Conservation (phyloP, 2,329 filamentous ascomycete species). For the Talaromyces sp. region DNA sequence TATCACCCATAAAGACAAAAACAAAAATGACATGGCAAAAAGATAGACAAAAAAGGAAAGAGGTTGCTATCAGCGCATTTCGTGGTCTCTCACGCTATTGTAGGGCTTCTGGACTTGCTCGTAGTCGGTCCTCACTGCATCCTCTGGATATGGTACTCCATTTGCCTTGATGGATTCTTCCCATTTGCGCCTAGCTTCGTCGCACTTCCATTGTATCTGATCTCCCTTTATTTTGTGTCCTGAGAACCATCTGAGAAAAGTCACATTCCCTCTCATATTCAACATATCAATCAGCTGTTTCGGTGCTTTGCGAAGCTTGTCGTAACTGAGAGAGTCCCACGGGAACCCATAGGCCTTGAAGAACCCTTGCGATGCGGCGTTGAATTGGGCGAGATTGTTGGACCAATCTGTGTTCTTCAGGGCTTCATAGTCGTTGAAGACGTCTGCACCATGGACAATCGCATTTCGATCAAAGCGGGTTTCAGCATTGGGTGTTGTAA, state of each 20-base stretch:
- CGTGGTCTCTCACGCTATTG: background rate
- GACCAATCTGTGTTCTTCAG: background rate
- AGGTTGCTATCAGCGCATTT: background rate
- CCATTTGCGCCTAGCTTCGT: background rate
- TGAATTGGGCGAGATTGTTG: background rate
- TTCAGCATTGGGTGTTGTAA: background rate
- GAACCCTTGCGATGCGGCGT: background rate
- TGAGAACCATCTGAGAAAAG: background rate
- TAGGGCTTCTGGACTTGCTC: background rate
- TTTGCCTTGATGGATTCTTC: background rate
- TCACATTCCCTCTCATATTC: background rate
- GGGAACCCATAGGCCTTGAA: background rate
- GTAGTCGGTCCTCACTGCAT: background rate
- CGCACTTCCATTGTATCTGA: background rate
- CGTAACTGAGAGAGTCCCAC: background rate
- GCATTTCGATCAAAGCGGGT: background rate
- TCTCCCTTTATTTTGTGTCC: background rate
- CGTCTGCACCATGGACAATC: background rate
- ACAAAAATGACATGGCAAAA: background rate
- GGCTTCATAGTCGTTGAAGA: background rate
- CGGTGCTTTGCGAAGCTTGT: background rate
- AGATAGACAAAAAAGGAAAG: background rate
- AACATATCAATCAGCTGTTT: background rate
- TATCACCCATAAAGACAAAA: background rate
- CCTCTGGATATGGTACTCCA: background rate